A percentile compares a stretch with the other conserved stretches of the same genome.
phyloP scores from a whole-genome alignment of 1,139 yeast species.

The Protomyces pachydermus region DNA sequence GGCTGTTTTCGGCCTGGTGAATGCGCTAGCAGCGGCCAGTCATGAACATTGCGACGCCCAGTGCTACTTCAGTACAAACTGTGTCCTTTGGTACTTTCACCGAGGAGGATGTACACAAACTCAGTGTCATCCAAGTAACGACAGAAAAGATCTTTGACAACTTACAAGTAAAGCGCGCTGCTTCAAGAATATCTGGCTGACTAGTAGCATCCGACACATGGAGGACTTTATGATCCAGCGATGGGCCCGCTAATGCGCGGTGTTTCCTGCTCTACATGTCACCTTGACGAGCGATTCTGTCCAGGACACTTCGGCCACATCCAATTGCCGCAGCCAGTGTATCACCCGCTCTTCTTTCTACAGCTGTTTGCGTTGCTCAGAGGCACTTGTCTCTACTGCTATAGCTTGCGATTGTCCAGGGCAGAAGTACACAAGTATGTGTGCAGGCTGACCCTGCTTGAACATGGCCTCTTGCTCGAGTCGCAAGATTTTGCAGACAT shows the following conservation, averaged over 20 bases:
- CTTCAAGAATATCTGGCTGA: background rate
- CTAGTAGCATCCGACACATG: slow-evolving; percentile 77
- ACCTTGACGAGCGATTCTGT: slow-evolving; percentile 87
- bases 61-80: slow-evolving; percentile 66
- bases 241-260: slow-evolving; percentile 77
- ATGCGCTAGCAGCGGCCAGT: background rate
- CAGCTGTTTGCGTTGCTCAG: slow-evolving; percentile 82
- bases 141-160: slow-evolving; percentile 93
- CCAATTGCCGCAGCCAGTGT: slow-evolving; percentile 90
- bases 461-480: slow-evolving; percentile 82
- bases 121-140: slow-evolving; percentile 91
- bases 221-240: slow-evolving; percentile 90
- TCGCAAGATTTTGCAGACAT: slow-evolving; percentile 45
- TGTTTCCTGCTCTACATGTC: slow-evolving; percentile 79
- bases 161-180: slow-evolving; percentile 44
- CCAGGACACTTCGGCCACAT: slow-evolving; percentile 99
- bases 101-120: slow-evolving; percentile 71
- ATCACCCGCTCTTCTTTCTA: slow-evolving; percentile 88
- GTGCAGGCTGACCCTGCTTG: slow-evolving; percentile 75
- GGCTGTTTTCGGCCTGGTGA: background rate
- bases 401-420: slow-evolving; percentile 65
- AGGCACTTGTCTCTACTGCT: slow-evolving; percentile 85
- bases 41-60: slow-evolving; percentile 29
- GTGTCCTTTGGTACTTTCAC: slow-evolving; percentile 88
- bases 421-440: slow-evolving; percentile 68